Evolutionary conservation across 352 stramenopile genomes (phyloP), one percentile per base, ranked within the genome.

Genomic region (Phytophthora hibernalis): DNA sequence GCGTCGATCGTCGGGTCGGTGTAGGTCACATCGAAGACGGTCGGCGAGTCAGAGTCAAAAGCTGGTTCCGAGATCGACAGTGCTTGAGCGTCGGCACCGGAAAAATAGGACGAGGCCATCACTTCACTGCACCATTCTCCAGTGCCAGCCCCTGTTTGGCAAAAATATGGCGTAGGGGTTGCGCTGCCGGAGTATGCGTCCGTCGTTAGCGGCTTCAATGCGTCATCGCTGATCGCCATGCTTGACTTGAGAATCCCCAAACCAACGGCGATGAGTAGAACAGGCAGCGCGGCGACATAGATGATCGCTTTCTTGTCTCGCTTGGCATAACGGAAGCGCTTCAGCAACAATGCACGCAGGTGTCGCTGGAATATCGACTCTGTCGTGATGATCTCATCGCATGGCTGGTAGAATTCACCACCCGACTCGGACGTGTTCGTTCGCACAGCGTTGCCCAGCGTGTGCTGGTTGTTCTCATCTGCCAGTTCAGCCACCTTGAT

Each of bases 401-500:
- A 70, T 13, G 24, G 12, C 35, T 68, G 58, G 22, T 68, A 64
- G 21, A 28, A 28, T 5, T 37, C 26, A 2, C 54, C 66, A 33
- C 22, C 53, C 5, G 31, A 60, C 1, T 60, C 52, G 0, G 42
- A 54, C 33, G 43, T 2, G 54, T 49, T 8, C 48, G 65, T 12
- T 16, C 24, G 11, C 52, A n/a, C 33, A 8, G 65, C 44, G 15
- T 74, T 74, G 2, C 26, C 51, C 5, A 80, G 45, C 0, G 67
- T 85, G 57, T 78, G 70, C 47, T 79, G 72, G 13, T 84, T 55
- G 38, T 67, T 65, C 35, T 83, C 68, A 22, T 77, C 75, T n/a
- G 11, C 62, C 1, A 54, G 26, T 18, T 82, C 77, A 0, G 82
- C 82, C 12, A 91, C 79, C 38, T 89, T 91, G 64, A 92, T 80